A percentile compares a stretch with the other conserved stretches of the same genome.
Conservation (phyloP, 164 flowering plant genomes). For the Vitis rupestris region DNA sequence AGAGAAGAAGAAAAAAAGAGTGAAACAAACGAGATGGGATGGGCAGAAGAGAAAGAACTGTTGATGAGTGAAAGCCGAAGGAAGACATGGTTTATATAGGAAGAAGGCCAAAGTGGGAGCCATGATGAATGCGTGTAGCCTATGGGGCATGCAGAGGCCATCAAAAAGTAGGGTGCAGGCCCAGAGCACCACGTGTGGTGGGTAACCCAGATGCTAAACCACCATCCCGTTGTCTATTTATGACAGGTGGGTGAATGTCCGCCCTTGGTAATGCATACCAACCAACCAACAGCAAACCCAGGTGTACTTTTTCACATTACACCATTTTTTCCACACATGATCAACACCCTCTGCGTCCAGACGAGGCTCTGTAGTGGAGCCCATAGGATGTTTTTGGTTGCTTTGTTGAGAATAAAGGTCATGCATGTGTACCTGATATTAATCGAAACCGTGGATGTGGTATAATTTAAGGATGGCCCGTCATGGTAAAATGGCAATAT, state of each 20-base stretch:
- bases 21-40: background rate
- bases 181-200: constrained; percentile 15
- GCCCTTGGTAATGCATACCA: constrained; percentile 3
- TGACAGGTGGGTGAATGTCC: constrained; percentile 8
- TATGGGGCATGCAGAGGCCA: constrained; percentile 34
- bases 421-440: no score
- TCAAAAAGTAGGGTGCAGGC: constrained; percentile 10
- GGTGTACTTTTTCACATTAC: no score
- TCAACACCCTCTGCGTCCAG: no score
- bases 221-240: constrained; percentile 1
- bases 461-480: no score
- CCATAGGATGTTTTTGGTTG: no score
- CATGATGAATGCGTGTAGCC: constrained; percentile 19
- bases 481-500: no score
- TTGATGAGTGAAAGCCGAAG: background rate
- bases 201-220: constrained; percentile 5
- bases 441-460: no score
- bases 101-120: background rate
- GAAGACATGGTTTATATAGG: constrained; percentile 8
- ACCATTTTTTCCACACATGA: no score
- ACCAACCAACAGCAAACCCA: background rate
- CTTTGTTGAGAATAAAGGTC: no score
- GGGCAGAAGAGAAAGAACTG: background rate
- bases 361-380: no score
- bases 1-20: background rate